Base-by-base conservation (phyloP, 2,329 filamentous ascomycete genomes). In the Fusarium miscanthi region DNA sequence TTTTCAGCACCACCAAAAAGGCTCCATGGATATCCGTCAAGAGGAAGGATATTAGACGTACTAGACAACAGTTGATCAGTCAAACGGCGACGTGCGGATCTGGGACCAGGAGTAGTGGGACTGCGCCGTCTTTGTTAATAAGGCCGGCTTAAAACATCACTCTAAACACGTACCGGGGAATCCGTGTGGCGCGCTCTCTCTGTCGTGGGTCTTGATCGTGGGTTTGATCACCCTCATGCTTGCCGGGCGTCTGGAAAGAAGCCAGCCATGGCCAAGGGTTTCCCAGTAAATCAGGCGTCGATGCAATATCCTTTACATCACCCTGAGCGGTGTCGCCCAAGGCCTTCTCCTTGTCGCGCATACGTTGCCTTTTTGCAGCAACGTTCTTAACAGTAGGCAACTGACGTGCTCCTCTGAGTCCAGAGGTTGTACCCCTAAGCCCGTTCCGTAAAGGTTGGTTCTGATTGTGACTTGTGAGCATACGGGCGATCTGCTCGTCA, bases 401-500 rank as follows among this genome's bases (percentile, higher is more conserved):
- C 21, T 45, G 43, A 25, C 65, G 54, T 27, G 33, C 46, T n/a
- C 37, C 27, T 23, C 30, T 45, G 8, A 27, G 33, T 16, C 43
- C 33, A 42, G 59, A 38, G 12, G 54, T 27, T 38, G 51, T 41
- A 17, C 25, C 48, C 41, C 37, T 43, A 23, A 57, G 23, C 21
- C 37, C 53, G 12, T 43, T 51, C 23, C 33, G 48, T 43, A 52
- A 43, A 41, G 31, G 40, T 25, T 57, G 25, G 54, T 45, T 40
- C 17, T 41, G 57, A 54, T 48, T 46, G 8, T 45, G 58, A 21
- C 19, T 59, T 33, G 14, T 64, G 61, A 69, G 51, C 51, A 69
- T 69, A 30, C 69, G 73, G 31, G 72, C 72, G 48, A 79, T 78
- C 61, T 77, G 76, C 17, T 78, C 69, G 17, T 79, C 76, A 17